Conservation (phyloP, 257 asterid genomes). For the Coffea canephora region DNA sequence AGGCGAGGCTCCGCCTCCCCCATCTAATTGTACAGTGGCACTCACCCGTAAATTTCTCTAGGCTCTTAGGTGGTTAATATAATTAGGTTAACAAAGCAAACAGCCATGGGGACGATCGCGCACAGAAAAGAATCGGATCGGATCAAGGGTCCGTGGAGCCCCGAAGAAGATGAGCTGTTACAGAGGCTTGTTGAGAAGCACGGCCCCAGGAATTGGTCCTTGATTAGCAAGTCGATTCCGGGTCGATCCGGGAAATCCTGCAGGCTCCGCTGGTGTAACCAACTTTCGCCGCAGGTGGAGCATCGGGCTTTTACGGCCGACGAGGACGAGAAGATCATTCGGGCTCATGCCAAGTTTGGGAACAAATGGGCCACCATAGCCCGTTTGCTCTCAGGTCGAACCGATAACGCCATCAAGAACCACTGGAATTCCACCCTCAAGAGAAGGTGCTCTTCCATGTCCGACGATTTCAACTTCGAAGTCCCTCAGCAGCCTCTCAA, state of each 20-base stretch:
- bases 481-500: conserved; percentile 53
- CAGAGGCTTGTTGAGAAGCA: conserved; percentile 58
- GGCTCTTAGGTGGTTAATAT: background rate
- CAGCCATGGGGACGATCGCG: conserved; percentile 37
- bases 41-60: background rate
- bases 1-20: conserved; percentile 66
- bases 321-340: conserved; percentile 60
- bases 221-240: conserved; percentile 68
- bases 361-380: conserved; percentile 84
- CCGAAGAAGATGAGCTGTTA: conserved; percentile 66
- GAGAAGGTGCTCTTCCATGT: conserved; percentile 66
- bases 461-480: conserved; percentile 64
- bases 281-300: conserved; percentile 81
- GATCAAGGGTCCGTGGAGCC: conserved; percentile 91
- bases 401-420: conserved; percentile 79
- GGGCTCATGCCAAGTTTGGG: conserved; percentile 73
- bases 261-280: conserved; percentile 85
- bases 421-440: conserved; percentile 85
- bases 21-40: conserved; percentile 14
- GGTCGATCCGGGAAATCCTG: conserved; percentile 84
- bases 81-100: too few relatives aligned
- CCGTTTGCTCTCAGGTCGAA: conserved; percentile 65
- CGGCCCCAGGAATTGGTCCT: conserved; percentile 81
- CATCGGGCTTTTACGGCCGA: conserved; percentile 65
- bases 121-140: conserved; percentile 56